Evolutionary conservation across 257 asterid genomes (phyloP).

Genomic region (Solanum etuberosum): DNA sequence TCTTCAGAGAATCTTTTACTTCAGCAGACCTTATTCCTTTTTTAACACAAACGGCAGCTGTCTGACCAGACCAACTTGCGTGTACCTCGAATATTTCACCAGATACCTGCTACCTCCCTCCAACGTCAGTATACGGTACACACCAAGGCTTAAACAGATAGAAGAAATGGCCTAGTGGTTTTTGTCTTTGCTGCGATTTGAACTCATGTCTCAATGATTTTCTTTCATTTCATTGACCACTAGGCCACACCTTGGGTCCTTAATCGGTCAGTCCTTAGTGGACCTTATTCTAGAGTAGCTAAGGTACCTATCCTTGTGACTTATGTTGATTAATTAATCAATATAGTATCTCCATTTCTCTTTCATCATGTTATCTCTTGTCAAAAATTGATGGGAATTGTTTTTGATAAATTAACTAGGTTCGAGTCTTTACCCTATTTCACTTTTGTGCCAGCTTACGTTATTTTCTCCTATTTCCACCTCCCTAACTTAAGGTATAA

Average conservation of each 20-base stretch:
- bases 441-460: background rate
- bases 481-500: background rate
- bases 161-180: background rate
- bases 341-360: background rate
- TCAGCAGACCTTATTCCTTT: background rate
- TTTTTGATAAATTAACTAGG: background rate
- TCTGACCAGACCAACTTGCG: background rate
- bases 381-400: background rate
- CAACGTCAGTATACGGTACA: background rate
- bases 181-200: background rate
- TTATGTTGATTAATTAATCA: background rate
- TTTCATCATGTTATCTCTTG: background rate
- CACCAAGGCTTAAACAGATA: background rate
- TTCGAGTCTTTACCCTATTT: background rate
- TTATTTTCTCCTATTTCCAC: background rate
- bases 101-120: background rate
- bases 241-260: background rate
- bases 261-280: background rate
- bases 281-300: background rate
- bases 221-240: background rate
- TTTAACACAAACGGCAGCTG: background rate
- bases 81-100: background rate
- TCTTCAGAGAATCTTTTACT: background rate
- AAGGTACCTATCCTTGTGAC: background rate
- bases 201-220: background rate